A percentile compares a stretch with the other conserved stretches of the same genome.
phyloP scores from a whole-genome alignment of 2,329 filamentous ascomycete genomes.

The Claviceps paspali region DNA sequence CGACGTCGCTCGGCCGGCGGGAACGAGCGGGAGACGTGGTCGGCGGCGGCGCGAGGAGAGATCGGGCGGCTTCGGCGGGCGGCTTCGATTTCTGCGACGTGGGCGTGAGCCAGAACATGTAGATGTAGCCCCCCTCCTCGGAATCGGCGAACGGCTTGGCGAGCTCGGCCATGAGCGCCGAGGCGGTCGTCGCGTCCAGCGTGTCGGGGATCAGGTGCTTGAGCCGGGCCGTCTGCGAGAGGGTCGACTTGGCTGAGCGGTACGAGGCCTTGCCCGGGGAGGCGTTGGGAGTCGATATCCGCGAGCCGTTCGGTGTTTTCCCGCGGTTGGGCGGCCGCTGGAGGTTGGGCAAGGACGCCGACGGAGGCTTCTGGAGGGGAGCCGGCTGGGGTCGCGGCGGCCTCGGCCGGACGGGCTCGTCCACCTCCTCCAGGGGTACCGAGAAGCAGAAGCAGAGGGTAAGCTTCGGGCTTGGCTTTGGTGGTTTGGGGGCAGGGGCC shows the following conservation, averaged over 20 bases:
- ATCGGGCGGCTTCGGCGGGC: constrained; percentile 42
- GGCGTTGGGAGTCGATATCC: constrained; percentile 7
- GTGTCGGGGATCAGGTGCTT: constrained; percentile 49
- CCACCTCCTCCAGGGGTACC: constrained; percentile 29
- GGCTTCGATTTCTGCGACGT: constrained; percentile 34
- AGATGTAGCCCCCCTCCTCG: constrained; percentile 78
- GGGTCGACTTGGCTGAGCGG: constrained; percentile 16
- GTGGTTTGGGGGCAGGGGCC: constrained; percentile 7
- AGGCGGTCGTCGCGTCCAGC: constrained; percentile 52
- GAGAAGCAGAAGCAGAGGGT: constrained; percentile 38
- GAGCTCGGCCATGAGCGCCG: constrained; percentile 61
- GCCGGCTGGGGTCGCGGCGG: constrained; percentile 3
- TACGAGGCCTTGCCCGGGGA: constrained; percentile 17
- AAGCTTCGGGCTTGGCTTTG: constrained; percentile 17
- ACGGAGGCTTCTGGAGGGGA: constrained; percentile 24
- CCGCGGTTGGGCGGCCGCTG: not conserved
- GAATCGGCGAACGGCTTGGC: constrained; percentile 53
- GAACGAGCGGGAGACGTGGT: constrained; percentile 17
- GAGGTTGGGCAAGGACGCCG: constrained; percentile 9
- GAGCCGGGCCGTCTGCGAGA: constrained; percentile 16
- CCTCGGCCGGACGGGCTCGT: constrained; percentile 17
- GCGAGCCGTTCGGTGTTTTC: constrained; percentile 1
- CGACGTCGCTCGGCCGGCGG: constrained; percentile 38
- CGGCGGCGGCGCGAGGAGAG: constrained; percentile 38
- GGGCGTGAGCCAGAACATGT: constrained; percentile 94